Evolutionary conservation across 768 basidiomycete genomes (phyloP).

Genomic region (Mycena amicta): DNA sequence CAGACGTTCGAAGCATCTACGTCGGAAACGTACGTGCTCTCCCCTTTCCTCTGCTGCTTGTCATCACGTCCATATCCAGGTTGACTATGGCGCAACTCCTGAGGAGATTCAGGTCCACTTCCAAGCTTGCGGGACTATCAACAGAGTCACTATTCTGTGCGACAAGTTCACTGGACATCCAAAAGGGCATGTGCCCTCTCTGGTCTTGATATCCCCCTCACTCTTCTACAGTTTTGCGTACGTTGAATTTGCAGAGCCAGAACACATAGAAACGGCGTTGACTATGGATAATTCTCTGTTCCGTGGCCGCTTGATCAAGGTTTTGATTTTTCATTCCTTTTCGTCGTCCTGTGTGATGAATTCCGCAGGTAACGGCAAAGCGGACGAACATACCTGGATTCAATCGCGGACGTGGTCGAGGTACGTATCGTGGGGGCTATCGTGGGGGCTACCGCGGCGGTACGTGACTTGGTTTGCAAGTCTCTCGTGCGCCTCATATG

Average conservation of each 20-base stretch:
- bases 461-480: slow-evolving; percentile 10
- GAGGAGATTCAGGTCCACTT: slow-evolving; percentile 99
- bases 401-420: slow-evolving; percentile 80
- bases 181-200: slow-evolving; percentile 70
- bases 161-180: slow-evolving; percentile 99
- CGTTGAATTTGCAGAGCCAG: slow-evolving; percentile 95
- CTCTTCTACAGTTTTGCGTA: slow-evolving; percentile 79
- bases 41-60: slow-evolving; percentile 13
- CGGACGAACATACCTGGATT: slow-evolving; percentile 95
- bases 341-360: neutral
- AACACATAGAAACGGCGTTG: slow-evolving; percentile 87
- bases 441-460: slow-evolving; percentile 56
- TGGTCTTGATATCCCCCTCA: slow-evolving; percentile 12
- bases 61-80: slow-evolving; percentile 49
- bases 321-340: slow-evolving; percentile 29
- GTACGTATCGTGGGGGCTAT: slow-evolving; percentile 64
- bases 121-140: slow-evolving; percentile 96
- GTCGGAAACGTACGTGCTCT: slow-evolving; percentile 86
- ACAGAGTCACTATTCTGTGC: slow-evolving; percentile 97
- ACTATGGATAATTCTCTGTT: slow-evolving; percentile 97
- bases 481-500: neutral
- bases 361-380: slow-evolving; percentile 83
- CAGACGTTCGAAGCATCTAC: slow-evolving; percentile 88
- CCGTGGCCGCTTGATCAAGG: slow-evolving; percentile 91
- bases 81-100: slow-evolving; percentile 95